Base-by-base conservation (phyloP, 495 filamentous ascomycete species). In the Schizothecium vesticola region DNA sequence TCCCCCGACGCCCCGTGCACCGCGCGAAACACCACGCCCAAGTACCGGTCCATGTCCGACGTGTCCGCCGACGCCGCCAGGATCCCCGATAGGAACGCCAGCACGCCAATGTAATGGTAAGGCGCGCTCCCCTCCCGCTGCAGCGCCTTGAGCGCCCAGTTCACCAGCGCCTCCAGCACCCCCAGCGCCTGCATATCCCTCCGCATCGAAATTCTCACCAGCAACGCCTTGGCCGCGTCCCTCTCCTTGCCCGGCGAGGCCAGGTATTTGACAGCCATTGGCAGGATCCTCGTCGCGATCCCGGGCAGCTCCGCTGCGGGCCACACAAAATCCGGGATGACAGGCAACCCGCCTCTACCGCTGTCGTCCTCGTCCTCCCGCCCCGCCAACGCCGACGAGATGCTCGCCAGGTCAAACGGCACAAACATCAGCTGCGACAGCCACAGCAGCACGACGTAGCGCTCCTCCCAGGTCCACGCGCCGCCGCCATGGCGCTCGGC, bases 351-450 rank as follows among this genome's bases (percentile, higher is more conserved):
- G 8, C 36, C 75, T n/a, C 81, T 77, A 11, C 78, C 80, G 0
- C 75, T 71, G 5, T 80, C 77, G 6, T 51, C 43, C 16, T 51
- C 43, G 0, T 51, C 43, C 43, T 51, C 43, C 43, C 43, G 43
- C 43, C 43, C 43, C 43, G 43, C 19, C 43, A 19, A 51, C 43
- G 79, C 81, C 11, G 89, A 89, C 3, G 94, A 97, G 65, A 99
- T 91, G 9, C 90, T 92, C 22, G 88, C 83, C 63, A 99, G 82
- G 71, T 97, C 94, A 78, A 98, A 98, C 0, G 95, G 95, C 13
- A 91, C 91, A n/a, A 97, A 86, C 72, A 96, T 83, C 3, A 98
- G 81, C 78, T 98, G 96, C 2, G 92, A 94, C 8, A 99, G 84
- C 95, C 95, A 99, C 36, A 97, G 83, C 11, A 99, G 80, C 66